Evolutionary conservation across 371 early-diverging fungal species (phyloP).

Genomic region (Syncephalastrum sp.): DNA sequence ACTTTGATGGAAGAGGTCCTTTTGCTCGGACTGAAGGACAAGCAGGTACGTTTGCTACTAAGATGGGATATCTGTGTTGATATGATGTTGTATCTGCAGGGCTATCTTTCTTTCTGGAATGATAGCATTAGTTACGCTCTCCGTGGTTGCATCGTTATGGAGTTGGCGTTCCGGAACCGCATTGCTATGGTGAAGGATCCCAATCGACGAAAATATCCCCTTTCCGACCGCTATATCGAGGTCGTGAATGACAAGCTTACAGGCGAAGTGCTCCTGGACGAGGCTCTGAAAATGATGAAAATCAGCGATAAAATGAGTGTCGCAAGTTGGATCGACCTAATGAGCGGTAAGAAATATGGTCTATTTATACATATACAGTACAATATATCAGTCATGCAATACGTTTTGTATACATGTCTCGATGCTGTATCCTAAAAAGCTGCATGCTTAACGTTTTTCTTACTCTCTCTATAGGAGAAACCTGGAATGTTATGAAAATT

Average conservation of each 20-base stretch:
- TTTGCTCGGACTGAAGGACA: slow-evolving; percentile 92
- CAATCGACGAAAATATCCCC: slow-evolving; percentile 73
- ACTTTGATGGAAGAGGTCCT: slow-evolving; percentile 95
- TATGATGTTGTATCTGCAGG: slow-evolving; percentile 42
- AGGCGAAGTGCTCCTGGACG: slow-evolving; percentile 95
- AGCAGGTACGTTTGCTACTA: slow-evolving; percentile 60
- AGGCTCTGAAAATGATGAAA: slow-evolving; percentile 88
- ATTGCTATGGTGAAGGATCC: slow-evolving; percentile 86
- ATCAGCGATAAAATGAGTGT: slow-evolving; percentile 74
- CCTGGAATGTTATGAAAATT: slow-evolving; percentile 96
- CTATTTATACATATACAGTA: background rate
- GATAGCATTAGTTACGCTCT: slow-evolving; percentile 96
- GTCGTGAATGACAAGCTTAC: slow-evolving; percentile 81
- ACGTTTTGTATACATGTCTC: background rate
- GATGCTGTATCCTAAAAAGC: background rate
- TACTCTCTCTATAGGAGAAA: slow-evolving; percentile 71
- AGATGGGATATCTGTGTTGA: background rate
- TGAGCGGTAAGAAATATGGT: slow-evolving; percentile 79
- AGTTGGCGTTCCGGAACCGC: slow-evolving; percentile 88
- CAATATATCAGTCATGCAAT: background rate
- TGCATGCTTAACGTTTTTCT: background rate
- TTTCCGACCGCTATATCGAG: slow-evolving; percentile 82
- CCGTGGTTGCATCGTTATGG: slow-evolving; percentile 94
- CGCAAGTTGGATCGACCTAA: slow-evolving; percentile 92
- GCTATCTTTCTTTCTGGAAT: slow-evolving; percentile 97